These are phyloP conservation scores for Botrytis fabae DNA, from an alignment of 2,329 filamentous ascomycete genomes.

Conservation along the genomic window DNA sequence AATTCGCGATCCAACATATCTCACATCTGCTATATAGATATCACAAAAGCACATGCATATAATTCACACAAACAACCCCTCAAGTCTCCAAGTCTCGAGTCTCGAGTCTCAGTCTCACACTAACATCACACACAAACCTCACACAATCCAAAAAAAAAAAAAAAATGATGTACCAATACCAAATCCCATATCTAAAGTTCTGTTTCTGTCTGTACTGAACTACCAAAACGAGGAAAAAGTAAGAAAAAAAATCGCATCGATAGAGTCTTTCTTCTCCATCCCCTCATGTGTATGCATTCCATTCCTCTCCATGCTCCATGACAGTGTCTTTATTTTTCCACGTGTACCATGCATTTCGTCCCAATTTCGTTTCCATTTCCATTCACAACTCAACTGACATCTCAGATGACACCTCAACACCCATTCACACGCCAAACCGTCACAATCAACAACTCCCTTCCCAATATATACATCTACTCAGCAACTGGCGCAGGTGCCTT, in stretches of 20 bases:
- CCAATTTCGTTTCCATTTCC: background rate
- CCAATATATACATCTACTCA: constrained; percentile 27
- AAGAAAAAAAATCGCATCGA: background rate
- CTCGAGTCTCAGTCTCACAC: background rate
- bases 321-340: background rate
- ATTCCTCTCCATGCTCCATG: background rate
- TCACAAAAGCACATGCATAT: too few species aligned
- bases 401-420: background rate
- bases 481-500: constrained; percentile 33
- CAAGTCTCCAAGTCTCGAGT: background rate
- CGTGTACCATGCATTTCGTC: background rate
- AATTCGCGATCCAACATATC: too few species aligned
- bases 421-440: background rate
- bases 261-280: background rate
- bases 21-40: too few species aligned
- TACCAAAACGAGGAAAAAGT: background rate
- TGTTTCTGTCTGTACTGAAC: constrained; percentile 1
- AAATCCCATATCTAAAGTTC: constrained; percentile 20
- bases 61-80: too few species aligned
- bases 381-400: background rate
- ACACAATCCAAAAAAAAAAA: background rate
- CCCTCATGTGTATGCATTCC: background rate
- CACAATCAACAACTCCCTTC: constrained; percentile 9
- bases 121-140: background rate
- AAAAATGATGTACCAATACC: background rate